phyloP scores from a whole-genome alignment of 768 basidiomycete species.

The Podaxis sp. region DNA sequence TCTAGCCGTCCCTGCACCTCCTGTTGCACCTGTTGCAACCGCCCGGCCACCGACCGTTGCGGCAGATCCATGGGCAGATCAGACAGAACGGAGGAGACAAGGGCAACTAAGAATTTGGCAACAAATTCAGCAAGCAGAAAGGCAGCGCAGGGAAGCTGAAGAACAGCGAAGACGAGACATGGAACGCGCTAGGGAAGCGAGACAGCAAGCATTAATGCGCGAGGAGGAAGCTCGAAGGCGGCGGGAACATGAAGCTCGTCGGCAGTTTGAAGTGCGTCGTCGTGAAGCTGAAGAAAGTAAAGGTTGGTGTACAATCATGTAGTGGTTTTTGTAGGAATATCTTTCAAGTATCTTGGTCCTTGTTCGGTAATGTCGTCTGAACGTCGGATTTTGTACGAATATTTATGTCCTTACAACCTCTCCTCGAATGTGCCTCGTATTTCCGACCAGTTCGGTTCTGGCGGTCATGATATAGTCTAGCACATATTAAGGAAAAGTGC shows the following conservation, averaged over 20 bases:
- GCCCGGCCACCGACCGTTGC: neutral
- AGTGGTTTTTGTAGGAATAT: neutral
- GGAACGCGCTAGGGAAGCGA: neutral
- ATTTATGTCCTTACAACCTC: too few relatives aligned
- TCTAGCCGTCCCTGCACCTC: too few relatives aligned
- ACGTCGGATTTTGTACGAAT: too few relatives aligned
- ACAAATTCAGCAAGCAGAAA: neutral
- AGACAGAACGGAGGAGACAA: neutral
- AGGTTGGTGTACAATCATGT: constrained; percentile 14
- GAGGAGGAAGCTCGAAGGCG: neutral
- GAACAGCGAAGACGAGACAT: neutral
- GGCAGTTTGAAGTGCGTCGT: neutral
- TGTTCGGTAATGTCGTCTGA: too few relatives aligned
- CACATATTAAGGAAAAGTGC: too few relatives aligned
- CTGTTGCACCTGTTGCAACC: neutral
- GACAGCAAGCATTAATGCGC: neutral
- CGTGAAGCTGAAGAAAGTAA: neutral
- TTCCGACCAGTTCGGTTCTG: too few relatives aligned
- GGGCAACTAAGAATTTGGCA: neutral
- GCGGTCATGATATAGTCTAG: too few relatives aligned
- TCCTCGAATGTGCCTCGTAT: too few relatives aligned
- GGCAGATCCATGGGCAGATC: neutral
- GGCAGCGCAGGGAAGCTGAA: neutral
- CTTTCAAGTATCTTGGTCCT: too few relatives aligned
- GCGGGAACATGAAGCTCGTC: neutral